Evolutionary conservation across 139 green algal genomes (phyloP), one percentile per base, ranked within the genome.

Genomic region (Diplosphaera chodatii): DNA sequence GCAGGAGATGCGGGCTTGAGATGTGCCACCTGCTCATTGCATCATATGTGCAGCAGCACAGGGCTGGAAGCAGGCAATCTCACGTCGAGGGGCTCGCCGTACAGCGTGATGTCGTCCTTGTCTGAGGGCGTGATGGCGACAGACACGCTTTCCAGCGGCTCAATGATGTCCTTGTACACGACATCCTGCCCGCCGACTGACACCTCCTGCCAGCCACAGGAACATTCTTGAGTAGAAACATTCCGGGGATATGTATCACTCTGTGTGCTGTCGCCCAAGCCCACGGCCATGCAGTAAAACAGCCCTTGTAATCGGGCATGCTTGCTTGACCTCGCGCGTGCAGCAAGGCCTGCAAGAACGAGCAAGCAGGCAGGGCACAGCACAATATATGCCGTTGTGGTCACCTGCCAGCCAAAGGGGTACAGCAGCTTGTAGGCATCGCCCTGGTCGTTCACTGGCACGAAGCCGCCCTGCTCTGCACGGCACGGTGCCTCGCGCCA

Each of bases 81-180:
- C 65, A 76, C 75, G 72, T 90, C 80, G 23, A 84, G 62, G 27
- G 78, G 67, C 31, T 66, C 62, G 6, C 95, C 95, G 80, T 95
- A 96, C 48, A 98, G 95, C 8, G 66, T 80, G 20, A 99, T 83
- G 40, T 83, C 83, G 13, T 80, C 63, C 79, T 94, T 97, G 55
- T 97, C 87, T 6, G 94, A 98, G 41, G 85, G 77, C 29, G 93
- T 88, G 28, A 97, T 80, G 48, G 83, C 93, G 25, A 98, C 90
- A 64, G 81, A 91, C 22, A 98, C 90, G 27, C 63, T 88, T 85
- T 99, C 95, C 40, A 99, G 85, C 15, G 95, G 95, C 92, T 99
- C 95, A 56, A 99, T 96, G 30, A 99, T 82, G 69, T 99, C 94
- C 86, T 99, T 99, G 83, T 89, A 98, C 22, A 97, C 91, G 2